Base-by-base conservation (phyloP, 768 basidiomycete species). In the Crucibulum laeve region DNA sequence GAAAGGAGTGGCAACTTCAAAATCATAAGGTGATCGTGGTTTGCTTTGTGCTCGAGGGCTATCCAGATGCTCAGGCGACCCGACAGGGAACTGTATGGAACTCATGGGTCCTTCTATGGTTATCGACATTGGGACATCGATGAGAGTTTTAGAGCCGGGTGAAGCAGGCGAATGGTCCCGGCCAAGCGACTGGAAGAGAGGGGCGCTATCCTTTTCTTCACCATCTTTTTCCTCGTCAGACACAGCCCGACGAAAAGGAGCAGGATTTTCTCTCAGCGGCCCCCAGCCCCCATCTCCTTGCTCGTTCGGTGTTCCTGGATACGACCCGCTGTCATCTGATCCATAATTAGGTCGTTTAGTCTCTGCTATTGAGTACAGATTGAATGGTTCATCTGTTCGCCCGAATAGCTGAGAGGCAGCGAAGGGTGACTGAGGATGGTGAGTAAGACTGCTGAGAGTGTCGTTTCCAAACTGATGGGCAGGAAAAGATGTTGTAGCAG, bases 321-420 rank as follows among this genome's bases (percentile, higher is more conserved):
- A 67, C 18, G 79, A 79, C n/a, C 66, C 66, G 44, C 70, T 74
- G 32, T 76, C 76, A 10, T 80, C 80, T 6, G 78, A 79, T 17
- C 73, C 70, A 34, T 77, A 73, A 5, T 70, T 54, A 4, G 73
- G 72, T 40, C 77, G 67, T 49, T 75, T 83, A 1, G 80, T 85
- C 58, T 87, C 87, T 5, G 88, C 84, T 49, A 91, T 90, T 1
- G 89, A 88, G 60, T 84, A 91, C 11, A 91, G 60, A 57, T 80
- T 86, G 60, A 86, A 89, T 0, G 86, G 80, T 48, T 90, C 89
- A 41, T 88, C 82, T 1, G 79, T 78, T 15, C 80, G 77, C 23
- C 86, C 77, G 56, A 93, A 91, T 2, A 94, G 69, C 49, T 92
- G 86, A 13, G 88, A 87, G 1, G 91, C 84, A 15, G 89, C 83